These are phyloP conservation scores for Carpinus fangiana DNA, from an alignment of 306 rosid species.

Conservation along the genomic window DNA sequence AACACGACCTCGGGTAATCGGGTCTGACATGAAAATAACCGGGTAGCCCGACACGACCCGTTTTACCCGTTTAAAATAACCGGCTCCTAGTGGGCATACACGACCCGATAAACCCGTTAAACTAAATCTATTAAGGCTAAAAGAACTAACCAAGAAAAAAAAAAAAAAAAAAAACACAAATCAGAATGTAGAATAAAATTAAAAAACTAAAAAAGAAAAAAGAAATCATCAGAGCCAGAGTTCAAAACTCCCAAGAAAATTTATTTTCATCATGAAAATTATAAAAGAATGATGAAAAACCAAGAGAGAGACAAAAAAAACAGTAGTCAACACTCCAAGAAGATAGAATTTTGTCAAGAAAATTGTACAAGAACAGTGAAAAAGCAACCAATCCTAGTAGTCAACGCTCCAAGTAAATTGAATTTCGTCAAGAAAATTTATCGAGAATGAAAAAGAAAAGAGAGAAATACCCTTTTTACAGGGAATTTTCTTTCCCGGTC, in stretches of 20 bases:
- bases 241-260: too few species aligned
- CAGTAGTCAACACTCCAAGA: neutral
- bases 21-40: too few species aligned
- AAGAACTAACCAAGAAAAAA: too few species aligned
- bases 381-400: neutral
- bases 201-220: neutral
- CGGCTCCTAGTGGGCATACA: too few species aligned
- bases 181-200: slow-evolving; percentile 11
- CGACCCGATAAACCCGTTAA: too few species aligned
- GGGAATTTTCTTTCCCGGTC: slow-evolving; percentile 16
- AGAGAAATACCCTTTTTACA: slow-evolving; percentile 45
- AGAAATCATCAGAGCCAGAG: neutral
- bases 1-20: too few species aligned
- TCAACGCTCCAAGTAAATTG: neutral
- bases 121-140: too few species aligned
- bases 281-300: neutral
- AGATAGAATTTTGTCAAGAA: neutral
- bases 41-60: too few species aligned
- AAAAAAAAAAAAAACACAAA: neutral
- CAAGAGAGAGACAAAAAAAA: neutral
- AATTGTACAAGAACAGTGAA: neutral
- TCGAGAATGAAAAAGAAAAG: neutral
- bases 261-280: too few species aligned
- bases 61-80: too few species aligned
- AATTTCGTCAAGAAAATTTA: neutral